Base-by-base conservation (phyloP, 139 green algal genomes). In the Pycnococcus provasolii region DNA sequence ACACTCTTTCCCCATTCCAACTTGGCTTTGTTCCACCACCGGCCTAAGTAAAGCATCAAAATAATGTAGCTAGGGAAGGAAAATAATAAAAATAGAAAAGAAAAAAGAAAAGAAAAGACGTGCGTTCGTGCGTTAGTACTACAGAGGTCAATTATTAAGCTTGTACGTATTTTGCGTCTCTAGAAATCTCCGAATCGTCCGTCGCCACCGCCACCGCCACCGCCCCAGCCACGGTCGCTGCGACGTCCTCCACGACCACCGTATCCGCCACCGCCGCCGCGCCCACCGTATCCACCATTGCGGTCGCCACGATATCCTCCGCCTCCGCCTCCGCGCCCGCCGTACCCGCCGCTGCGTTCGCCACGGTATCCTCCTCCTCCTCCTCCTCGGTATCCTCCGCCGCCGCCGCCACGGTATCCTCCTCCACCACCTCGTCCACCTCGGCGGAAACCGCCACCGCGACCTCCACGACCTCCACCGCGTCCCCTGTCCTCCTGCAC, bases 401-500 rank as follows among this genome's bases (percentile, higher is more conserved):
- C 26, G 46, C 59, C 50, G 58, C 52, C 39, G 40, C 26, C 26
- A 26, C 40, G n/a, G 53, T 45, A 42, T 4, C 26, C 15, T 45
- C 60, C 58, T n/a, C 68, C 26, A 11, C 71, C 70, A 37, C 64
- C 50, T 64, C 52, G 42, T 13, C 44, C 6, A 8, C 41, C 7
- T 40, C 46, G 1, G 45, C 50, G 60, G 50, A 50, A 60, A 46
- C 66, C 40, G 69, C 58, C 57, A 44, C 53, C 52, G 11, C 51
- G 37, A 26, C 66, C 58, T 13, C 63, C 53, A 40, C 51, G 13
- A 37, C 60, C 4, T 26, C 48, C 47, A 1, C 11, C 57, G 45
- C 71, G 42, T 60, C n/a, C 9, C 53, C 58, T 57, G 40, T 62
- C 67, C 43, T 58, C 67, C 15, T 81, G 62, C 51, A 83, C 69